Conservation (phyloP, 257 asterid species). For the Nicotiana paniculata region DNA sequence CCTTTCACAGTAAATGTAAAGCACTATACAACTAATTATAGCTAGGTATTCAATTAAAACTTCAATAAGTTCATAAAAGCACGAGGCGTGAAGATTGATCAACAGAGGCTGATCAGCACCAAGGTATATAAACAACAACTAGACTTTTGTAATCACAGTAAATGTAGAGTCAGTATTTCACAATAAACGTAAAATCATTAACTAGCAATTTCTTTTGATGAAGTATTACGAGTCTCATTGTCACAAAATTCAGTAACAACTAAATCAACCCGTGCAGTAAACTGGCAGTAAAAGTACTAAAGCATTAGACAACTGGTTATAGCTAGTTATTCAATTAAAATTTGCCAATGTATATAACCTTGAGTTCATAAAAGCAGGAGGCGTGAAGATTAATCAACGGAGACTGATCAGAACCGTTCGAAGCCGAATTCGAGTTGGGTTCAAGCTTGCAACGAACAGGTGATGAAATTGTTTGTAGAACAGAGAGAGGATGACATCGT, state of each 20-base stretch:
- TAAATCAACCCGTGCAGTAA: background rate
- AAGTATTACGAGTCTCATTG: background rate
- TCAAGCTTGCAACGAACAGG: conserved; percentile 85
- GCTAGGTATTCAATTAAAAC: background rate
- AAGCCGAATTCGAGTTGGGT: conserved; percentile 39
- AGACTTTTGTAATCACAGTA: background rate
- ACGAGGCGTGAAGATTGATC: conserved; percentile 72
- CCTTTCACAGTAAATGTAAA: background rate
- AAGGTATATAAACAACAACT: background rate
- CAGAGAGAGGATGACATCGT: conserved; percentile 78
- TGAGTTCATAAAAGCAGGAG: conserved; percentile 62
- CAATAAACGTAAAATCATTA: background rate
- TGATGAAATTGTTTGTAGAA: conserved; percentile 66
- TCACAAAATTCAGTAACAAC: background rate
- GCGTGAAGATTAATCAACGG: conserved; percentile 73
- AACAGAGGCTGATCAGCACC: conserved; percentile 46
- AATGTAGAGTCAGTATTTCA: background rate
- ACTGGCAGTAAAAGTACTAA: background rate
- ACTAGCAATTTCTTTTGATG: background rate
- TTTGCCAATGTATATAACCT: background rate
- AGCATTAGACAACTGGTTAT: background rate
- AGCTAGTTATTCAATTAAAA: background rate
- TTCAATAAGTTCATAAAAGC: conserved; percentile 48
- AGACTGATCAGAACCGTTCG: conserved; percentile 38
- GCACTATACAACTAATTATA: background rate